Conservation (phyloP, 1,284 basidiomycete genomes). For the Sanghuangporus sanghuang region DNA sequence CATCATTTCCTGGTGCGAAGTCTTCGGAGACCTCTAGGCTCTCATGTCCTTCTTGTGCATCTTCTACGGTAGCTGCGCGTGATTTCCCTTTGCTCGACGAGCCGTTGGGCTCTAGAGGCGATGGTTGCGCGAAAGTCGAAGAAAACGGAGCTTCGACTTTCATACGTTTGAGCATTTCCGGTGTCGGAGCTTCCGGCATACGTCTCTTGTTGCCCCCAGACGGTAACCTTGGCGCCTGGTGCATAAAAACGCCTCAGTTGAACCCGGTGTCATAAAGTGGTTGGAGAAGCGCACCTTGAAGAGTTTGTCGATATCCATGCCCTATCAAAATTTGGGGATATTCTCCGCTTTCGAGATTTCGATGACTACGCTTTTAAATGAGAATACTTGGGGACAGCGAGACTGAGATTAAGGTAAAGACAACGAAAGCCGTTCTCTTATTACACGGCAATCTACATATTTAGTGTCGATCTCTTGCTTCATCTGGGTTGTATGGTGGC, state of each 20-base stretch:
- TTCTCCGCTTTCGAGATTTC: background rate
- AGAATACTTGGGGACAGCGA: background rate
- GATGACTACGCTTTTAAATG: background rate
- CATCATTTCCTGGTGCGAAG: conserved; percentile 80
- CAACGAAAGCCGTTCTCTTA: background rate
- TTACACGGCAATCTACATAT: too few relatives aligned
- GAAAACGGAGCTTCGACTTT: conserved; percentile 41
- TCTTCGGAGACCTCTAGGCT: conserved; percentile 40
- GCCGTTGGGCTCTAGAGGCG: conserved; percentile 9
- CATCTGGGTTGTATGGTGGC: background rate
- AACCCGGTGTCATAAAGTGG: background rate
- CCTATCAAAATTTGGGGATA: background rate
- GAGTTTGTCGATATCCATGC: conserved; percentile 76
- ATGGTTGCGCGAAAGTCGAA: conserved; percentile 21
- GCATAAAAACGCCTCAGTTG: conserved; percentile 2
- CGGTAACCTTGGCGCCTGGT: conserved; percentile 67
- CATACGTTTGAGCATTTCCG: conserved; percentile 78
- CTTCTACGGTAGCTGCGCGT: conserved; percentile 51
- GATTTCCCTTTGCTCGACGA: conserved; percentile 31
- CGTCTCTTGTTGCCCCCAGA: conserved; percentile 66
- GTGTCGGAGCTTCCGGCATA: conserved; percentile 77
- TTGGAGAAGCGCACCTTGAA: conserved; percentile 59
- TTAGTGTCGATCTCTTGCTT: background rate
- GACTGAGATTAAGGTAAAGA: background rate
- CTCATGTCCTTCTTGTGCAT: conserved; percentile 42